Evolutionary conservation across 2,329 filamentous ascomycete genomes (phyloP), one percentile per base, ranked within the genome.

Genomic region (Trichoderma koningiopsis): DNA sequence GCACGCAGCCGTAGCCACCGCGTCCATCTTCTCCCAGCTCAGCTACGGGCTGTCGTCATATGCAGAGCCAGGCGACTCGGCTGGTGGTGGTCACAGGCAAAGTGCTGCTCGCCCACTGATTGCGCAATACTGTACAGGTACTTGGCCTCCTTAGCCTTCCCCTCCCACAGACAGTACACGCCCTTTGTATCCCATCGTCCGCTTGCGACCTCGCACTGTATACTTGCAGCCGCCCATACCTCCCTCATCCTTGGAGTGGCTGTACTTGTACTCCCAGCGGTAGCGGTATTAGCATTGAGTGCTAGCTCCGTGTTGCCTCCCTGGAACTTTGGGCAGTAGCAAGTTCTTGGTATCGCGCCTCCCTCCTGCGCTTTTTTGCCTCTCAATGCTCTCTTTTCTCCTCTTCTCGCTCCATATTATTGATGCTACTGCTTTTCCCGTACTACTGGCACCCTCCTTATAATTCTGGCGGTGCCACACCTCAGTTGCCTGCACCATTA

Each of bases 81-180:
- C 52, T 19, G 27, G 27, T 24, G 37, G 62, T 35, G 33, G 62
- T 66, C 33, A 31, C 62, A 33, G 62, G 37, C 63, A n/a, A 58
- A 37, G 27, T 57, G 63, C 63, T 49, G 53, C 53, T 58, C 47
- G 53, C 31, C 37, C 16, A 33, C 29, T 58, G 68, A 59, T 73
- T 74, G 71, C 68, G 74, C 69, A 77, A 78, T 81, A 81, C 80
- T 81, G 80, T 81, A 79, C 72, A 74, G 78, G 76, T 79, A 81
- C 79, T 74, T 73, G 72, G 59, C 68, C 64, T 71, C 72, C 73
- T 72, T 74, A 74, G 74, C 72, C 74, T 74, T 73, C 74, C 75
- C 73, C 76, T 72, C 75, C 74, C 72, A 80, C 70, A 76, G 78
- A 79, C 75, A 78, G 78, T 80, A 78, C 79, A 76, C 76, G 61